Evolutionary conservation across 805 yeast species (phyloP).

Genomic region (Saturnispora kantuleensis): DNA sequence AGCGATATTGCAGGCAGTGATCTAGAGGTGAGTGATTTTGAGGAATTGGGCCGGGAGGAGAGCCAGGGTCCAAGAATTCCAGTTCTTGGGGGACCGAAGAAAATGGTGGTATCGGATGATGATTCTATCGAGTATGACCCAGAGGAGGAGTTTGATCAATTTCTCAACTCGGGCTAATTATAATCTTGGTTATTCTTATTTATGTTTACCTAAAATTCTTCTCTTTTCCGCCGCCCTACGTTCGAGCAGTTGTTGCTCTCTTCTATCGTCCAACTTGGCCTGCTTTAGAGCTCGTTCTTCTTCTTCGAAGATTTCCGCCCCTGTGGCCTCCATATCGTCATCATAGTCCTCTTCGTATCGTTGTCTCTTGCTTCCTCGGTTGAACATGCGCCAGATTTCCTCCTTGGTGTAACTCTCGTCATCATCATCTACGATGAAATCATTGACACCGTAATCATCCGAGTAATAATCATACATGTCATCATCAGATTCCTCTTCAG

Average conservation of each 20-base stretch:
- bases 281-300: constrained; percentile 58
- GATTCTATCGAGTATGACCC: constrained; percentile 19
- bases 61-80: neutral
- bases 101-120: constrained; percentile 6
- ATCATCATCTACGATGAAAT: constrained; percentile 33
- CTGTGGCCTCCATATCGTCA: constrained; percentile 91
- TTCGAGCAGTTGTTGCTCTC: constrained; percentile 56
- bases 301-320: constrained; percentile 77
- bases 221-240: constrained; percentile 35
- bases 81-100: no score
- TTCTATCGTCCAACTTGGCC: constrained; percentile 68
- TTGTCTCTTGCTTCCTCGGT: constrained; percentile 47
- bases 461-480: constrained; percentile 51
- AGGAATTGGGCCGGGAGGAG: neutral
- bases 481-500: constrained; percentile 26
- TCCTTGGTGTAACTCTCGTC: constrained; percentile 57
- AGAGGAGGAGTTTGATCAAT: constrained; percentile 4
- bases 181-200: no score
- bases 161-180: no score
- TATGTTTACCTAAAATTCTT: constrained; percentile 4
- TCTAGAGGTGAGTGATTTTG: constrained; percentile 14
- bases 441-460: constrained; percentile 42
- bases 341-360: constrained; percentile 37
- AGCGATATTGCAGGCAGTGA: constrained; percentile 13
- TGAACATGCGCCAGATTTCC: constrained; percentile 85